These are phyloP conservation scores for Schizochytrium sp. DNA, from an alignment of 108 stramenopile genomes.

Conservation along the genomic window DNA sequence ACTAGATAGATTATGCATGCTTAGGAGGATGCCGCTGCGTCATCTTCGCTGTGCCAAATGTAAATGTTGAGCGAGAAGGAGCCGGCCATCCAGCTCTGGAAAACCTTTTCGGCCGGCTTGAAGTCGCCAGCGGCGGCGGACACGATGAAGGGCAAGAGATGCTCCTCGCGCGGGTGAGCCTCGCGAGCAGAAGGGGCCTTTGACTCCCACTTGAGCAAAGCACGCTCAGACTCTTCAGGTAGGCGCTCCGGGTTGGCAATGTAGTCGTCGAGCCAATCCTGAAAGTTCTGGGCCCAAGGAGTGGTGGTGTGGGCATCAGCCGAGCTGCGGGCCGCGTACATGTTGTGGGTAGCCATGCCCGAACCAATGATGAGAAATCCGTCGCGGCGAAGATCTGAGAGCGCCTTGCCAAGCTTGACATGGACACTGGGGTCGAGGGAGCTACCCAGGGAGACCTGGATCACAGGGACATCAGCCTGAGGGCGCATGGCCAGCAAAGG, in stretches of 20 bases:
- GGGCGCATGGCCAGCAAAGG: slow-evolving; percentile 69
- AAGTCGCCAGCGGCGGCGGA: slow-evolving; percentile 19
- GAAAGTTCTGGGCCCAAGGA: slow-evolving; percentile 23
- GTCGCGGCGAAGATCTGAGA: slow-evolving; percentile 52
- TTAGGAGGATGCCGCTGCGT: too few relatives aligned
- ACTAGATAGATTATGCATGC: too few relatives aligned
- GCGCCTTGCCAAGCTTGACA: slow-evolving; percentile 54
- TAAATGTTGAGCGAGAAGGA: slow-evolving; percentile 14
- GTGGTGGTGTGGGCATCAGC: neutral
- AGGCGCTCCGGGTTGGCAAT: neutral
- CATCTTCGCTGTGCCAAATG: neutral
- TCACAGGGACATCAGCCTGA: slow-evolving; percentile 64
- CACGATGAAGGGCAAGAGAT: slow-evolving; percentile 41
- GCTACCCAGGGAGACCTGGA: slow-evolving; percentile 53
- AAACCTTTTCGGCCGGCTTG: neutral
- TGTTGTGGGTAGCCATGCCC: slow-evolving; percentile 64
- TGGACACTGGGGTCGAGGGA: slow-evolving; percentile 39
- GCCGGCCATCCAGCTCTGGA: neutral
- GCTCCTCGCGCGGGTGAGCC: slow-evolving; percentile 44
- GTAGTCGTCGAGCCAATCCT: slow-evolving; percentile 36
- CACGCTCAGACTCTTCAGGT: neutral
- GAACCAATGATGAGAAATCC: slow-evolving; percentile 61
- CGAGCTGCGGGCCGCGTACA: slow-evolving; percentile 24
- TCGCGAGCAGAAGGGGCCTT: slow-evolving; percentile 30
- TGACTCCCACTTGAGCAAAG: slow-evolving; percentile 28